Evolutionary conservation across 2,329 filamentous ascomycete species (phyloP).

Genomic region (Trichoderma breve): DNA sequence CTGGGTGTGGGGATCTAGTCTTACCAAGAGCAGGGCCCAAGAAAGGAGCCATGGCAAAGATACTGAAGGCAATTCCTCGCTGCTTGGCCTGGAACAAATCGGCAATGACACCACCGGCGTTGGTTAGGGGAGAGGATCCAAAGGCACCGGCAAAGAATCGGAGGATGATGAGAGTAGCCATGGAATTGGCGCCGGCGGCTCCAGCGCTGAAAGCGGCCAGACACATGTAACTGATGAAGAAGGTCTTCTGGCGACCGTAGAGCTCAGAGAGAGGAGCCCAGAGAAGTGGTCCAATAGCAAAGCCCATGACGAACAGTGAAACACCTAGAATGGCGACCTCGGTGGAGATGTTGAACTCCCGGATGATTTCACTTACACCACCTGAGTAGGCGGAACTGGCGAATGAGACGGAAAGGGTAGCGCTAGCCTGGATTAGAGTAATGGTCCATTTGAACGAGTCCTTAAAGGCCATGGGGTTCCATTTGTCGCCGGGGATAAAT

Average conservation of each 20-base stretch:
- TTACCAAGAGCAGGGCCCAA: constrained; percentile 56
- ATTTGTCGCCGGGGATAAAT: constrained; percentile 64
- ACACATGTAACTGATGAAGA: constrained; percentile 56
- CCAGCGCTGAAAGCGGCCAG: constrained; percentile 63
- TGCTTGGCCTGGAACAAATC: constrained; percentile 58
- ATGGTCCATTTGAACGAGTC: constrained; percentile 62
- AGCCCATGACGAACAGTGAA: constrained; percentile 63
- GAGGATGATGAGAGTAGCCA: constrained; percentile 60
- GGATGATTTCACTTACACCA: constrained; percentile 52
- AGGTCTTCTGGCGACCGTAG: constrained; percentile 59
- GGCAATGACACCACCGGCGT: constrained; percentile 61
- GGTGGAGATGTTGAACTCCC: constrained; percentile 49
- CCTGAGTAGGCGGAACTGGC: constrained; percentile 67
- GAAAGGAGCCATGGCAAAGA: constrained; percentile 64
- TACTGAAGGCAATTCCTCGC: constrained; percentile 55
- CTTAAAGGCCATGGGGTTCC: constrained; percentile 63
- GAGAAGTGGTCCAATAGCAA: constrained; percentile 59
- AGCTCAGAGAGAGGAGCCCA: constrained; percentile 67
- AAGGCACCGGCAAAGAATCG: constrained; percentile 67
- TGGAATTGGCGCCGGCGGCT: constrained; percentile 55
- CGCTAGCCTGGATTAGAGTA: constrained; percentile 60
- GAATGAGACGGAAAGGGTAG: constrained; percentile 68
- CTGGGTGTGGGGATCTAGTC: neutral
- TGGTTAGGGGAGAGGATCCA: constrained; percentile 61
- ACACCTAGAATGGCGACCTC: constrained; percentile 61